These are phyloP conservation scores for Globisporangium megalacanthum DNA, from an alignment of 352 stramenopile genomes.

Conservation along the genomic window DNA sequence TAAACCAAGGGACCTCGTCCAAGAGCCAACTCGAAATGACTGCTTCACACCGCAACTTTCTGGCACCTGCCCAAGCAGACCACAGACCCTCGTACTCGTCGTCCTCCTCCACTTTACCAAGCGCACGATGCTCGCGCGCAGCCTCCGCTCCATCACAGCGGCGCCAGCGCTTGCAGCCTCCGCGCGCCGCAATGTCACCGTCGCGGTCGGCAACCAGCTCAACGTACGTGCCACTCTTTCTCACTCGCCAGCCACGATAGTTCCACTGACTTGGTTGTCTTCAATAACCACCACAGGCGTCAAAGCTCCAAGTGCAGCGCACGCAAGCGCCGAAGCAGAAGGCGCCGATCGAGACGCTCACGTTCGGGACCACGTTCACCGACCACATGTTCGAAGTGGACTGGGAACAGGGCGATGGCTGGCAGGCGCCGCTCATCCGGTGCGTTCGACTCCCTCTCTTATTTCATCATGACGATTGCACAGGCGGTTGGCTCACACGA, in stretches of 20 bases:
- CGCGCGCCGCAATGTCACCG: conserved; percentile 13
- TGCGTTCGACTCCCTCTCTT: conserved; percentile 2
- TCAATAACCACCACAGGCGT: conserved; percentile 1
- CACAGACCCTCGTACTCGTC: background rate
- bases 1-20: background rate
- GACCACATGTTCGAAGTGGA: conserved; percentile 97
- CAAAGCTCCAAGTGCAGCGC: conserved; percentile 11
- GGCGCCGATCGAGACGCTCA: conserved; percentile 81
- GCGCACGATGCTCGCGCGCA: conserved; percentile 11
- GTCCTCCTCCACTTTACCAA: background rate
- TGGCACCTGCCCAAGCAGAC: background rate
- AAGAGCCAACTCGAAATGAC: background rate
- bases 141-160: conserved; percentile 8
- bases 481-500: too few relatives aligned
- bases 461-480: too few relatives aligned
- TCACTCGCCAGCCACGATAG: background rate
- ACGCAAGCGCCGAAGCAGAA: conserved; percentile 28
- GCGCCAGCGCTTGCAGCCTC: background rate
- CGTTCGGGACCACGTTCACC: conserved; percentile 94
- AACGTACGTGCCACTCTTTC: conserved; percentile 9
- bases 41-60: conserved; percentile 12
- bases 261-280: background rate
- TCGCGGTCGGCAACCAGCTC: conserved; percentile 27
- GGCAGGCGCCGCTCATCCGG: conserved; percentile 87
- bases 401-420: conserved; percentile 82